These are phyloP conservation scores for Alternaria sp. DNA, from an alignment of 2,329 filamentous ascomycete genomes.

Conservation along the genomic window DNA sequence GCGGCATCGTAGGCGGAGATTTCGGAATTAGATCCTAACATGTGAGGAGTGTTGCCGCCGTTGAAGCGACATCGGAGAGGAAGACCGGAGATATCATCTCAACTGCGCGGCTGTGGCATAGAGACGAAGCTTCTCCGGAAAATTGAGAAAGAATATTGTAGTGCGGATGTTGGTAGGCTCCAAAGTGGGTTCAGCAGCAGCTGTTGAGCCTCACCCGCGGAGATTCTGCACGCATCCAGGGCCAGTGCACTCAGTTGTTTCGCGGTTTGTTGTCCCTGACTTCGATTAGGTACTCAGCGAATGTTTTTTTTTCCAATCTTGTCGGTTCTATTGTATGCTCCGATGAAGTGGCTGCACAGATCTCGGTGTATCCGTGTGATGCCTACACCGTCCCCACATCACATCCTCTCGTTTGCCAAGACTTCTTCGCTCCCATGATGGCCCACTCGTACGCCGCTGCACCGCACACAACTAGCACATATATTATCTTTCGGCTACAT, in stretches of 20 bases:
- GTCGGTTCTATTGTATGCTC: neutral
- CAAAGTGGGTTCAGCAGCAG: conserved; percentile 9
- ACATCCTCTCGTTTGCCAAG: conserved; percentile 10
- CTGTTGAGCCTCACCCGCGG: conserved; percentile 15
- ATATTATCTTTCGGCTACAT: conserved; percentile 61
- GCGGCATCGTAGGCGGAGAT: neutral
- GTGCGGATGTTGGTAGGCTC: conserved; percentile 3
- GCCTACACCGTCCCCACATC: neutral
- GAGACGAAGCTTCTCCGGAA: conserved; percentile 10
- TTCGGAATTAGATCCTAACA: neutral
- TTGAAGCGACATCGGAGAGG: conserved; percentile 23
- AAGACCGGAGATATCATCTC: conserved; percentile 15
- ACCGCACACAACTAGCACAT: conserved; percentile 57
- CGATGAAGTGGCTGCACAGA: neutral
- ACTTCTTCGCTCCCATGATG: conserved; percentile 52
- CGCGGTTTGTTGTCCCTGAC: neutral
- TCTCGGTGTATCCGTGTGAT: neutral
- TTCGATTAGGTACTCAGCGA: neutral
- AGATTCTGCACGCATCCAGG: conserved; percentile 8
- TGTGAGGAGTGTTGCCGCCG: conserved; percentile 18
- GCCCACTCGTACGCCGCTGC: conserved; percentile 45
- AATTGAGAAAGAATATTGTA: neutral
- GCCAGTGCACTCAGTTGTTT: neutral
- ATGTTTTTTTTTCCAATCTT: neutral
- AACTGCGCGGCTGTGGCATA: neutral